Evolutionary conservation across 2,329 filamentous ascomycete genomes (phyloP).

Genomic region (Talaromyces sp.): DNA sequence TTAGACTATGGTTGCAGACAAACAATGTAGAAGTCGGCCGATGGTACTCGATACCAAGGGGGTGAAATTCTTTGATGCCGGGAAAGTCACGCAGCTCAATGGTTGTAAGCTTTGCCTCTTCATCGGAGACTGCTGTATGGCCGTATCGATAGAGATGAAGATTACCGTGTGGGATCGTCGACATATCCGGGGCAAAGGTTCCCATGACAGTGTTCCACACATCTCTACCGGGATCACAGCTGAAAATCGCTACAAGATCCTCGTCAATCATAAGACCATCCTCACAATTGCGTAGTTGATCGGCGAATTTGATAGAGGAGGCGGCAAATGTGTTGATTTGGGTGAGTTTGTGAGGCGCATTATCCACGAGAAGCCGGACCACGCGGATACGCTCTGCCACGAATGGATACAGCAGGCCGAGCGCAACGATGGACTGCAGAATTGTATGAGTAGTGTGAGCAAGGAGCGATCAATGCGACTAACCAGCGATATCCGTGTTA

Average conservation of each 20-base stretch:
- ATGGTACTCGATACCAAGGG: conserved; percentile 22
- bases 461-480: neutral
- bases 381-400: neutral
- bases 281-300: conserved; percentile 22
- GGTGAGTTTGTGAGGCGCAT: conserved; percentile 17
- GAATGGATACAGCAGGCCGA: neutral
- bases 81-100: conserved; percentile 16
- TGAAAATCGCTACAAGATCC: conserved; percentile 16
- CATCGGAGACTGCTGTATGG: neutral
- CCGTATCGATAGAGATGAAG: conserved; percentile 13
- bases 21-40: conserved; percentile 16
- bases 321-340: conserved; percentile 16
- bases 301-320: conserved; percentile 15
- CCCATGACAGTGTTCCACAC: conserved; percentile 21
- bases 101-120: conserved; percentile 8
- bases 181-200: conserved; percentile 13
- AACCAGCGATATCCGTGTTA: neutral
- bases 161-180: conserved; percentile 4
- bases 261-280: conserved; percentile 20
- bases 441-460: neutral
- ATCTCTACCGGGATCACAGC: conserved; percentile 16
- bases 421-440: neutral
- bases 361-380: conserved; percentile 15
- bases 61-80: conserved; percentile 18
- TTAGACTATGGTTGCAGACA: conserved; percentile 20